Evolutionary conservation across 768 basidiomycete genomes (phyloP).

Genomic region (Termitomyces heimii): DNA sequence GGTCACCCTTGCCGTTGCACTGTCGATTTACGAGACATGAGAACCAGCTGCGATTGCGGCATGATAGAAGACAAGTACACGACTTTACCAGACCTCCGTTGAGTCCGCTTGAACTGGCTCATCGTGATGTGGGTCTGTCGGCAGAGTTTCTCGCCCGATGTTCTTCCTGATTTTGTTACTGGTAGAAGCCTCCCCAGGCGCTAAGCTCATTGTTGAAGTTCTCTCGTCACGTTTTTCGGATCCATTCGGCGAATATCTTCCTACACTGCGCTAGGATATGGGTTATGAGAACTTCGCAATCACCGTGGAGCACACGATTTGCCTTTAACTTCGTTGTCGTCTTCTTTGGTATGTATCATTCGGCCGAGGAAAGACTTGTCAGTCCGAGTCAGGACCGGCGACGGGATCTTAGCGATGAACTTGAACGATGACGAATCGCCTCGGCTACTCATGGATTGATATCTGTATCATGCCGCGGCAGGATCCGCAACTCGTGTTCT

Average conservation of each 20-base stretch:
- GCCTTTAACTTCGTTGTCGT: not conserved
- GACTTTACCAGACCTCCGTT: not conserved
- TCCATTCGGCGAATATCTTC: not conserved
- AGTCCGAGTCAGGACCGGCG: not conserved
- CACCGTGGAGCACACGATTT: not conserved
- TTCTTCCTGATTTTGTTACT: not conserved
- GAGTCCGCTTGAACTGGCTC: constrained; percentile 8
- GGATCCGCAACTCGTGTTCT: not conserved
- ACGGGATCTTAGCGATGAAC: not conserved
- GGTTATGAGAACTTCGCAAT: constrained; percentile 7
- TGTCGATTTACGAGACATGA: not conserved
- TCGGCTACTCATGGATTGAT: not conserved
- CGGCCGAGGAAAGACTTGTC: not conserved
- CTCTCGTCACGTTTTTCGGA: not conserved
- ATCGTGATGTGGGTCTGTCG: not conserved
- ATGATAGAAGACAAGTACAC: not conserved
- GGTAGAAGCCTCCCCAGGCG: not conserved
- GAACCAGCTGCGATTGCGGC: not conserved
- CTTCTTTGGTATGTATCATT: not conserved
- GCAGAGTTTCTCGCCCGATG: constrained; percentile 5
- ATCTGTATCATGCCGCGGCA: not conserved
- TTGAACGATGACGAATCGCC: not conserved
- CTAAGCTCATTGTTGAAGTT: not conserved
- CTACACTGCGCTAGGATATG: not conserved
- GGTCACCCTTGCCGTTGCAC: too few relatives aligned